Evolutionary conservation across 345 rosid genomes (phyloP), one percentile per base, ranked within the genome.

Genomic region (Punica granatum): DNA sequence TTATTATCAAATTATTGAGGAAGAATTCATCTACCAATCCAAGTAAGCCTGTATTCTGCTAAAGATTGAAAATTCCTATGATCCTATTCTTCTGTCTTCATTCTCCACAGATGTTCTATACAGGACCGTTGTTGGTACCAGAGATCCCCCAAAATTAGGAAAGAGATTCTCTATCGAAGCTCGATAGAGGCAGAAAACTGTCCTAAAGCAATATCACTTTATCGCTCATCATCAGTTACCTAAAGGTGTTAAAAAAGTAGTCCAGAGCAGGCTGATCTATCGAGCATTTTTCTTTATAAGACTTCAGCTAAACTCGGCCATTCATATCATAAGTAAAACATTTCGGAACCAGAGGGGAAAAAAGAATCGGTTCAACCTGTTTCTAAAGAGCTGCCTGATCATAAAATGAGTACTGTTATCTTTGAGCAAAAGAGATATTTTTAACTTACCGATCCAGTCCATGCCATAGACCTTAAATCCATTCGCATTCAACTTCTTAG

Each of bases 401-500:
- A 56, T 1, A 49, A 21, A 25, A 8, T 5, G 2, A 10, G 6
- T 2, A 28, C 12, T 25, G 2, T 56, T 14, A 56, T 9, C 33
- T 56, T 56, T 11, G 61, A 7, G 13, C 61, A 26, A 13, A 26
- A 48, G 43, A 49, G 35, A 28, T 26, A n/a, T 33, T 41, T n/a
- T 63, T 18, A 43, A 72, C 82, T 83, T 73, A 94, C 99, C 98
- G 61, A 85, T 89, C 99, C 97, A 94, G 73, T 94, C 99, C 79
- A 94, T 83, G 63, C 89, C 97, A 73, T 83, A 89, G 71, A 94
- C 97, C 74, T 88, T 91, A 88, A 89, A 89, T 60, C 95, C 90
- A 72, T 83, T 78, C 21, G 87, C 84, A 60, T 86, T 91, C 34
- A 94, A 83, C 73, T 82, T 83, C 87, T 91, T 89, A 67, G 98